Evolutionary conservation across 2,329 filamentous ascomycete genomes (phyloP), one percentile per base, ranked within the genome.

Genomic region (Hawksworthiomyces lignivorus): DNA sequence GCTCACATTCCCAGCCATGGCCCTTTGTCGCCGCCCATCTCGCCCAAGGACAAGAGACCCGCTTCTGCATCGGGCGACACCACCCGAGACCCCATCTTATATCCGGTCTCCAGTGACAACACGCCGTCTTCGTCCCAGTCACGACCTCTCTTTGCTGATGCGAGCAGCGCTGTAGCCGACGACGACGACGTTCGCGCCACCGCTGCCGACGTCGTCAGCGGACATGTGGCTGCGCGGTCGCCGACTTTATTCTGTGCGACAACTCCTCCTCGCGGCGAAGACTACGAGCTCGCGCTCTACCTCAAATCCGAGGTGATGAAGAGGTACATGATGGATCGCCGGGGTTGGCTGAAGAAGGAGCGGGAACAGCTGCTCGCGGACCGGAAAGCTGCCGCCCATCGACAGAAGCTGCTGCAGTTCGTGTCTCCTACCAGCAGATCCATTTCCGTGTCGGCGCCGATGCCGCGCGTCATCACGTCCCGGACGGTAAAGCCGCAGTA

Each of bases 1-100:
- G n/a, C n/a, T n/a, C n/a, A n/a, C n/a, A 19, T 58, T 63, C 50
- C 67, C 62, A 35, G 26, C 7, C 65, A 58, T 43, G 58, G 59
- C 11, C 67, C 65, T 5, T 57, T 77, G 51, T 81, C 77, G 26
- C 77, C 77, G 20, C 77, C 77, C 4, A 68, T 79, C 41, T 80
- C 77, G 24, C 72, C 72, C 9, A 67, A 66, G 43, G 67, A 62
- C 45, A 67, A 65, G 39, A 47, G 58, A 4, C 58, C 64, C 37
- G 51, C 58, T 0, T 45, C 50, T 4, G 36, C 21, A 12, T 9
- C 14, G 18, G 4, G n/a, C 1, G 22, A n/a, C 10, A 14, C 32
- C 3, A 56, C 68, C 41, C 65, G 67, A 48, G 77, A 80, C 47
- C 76, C 76, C 2, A 76, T 81, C 26, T 61, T 81, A 24, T 81